Evolutionary conservation across 2,329 filamentous ascomycete species (phyloP).

Genomic region (Pseudogymnoascus sp.): DNA sequence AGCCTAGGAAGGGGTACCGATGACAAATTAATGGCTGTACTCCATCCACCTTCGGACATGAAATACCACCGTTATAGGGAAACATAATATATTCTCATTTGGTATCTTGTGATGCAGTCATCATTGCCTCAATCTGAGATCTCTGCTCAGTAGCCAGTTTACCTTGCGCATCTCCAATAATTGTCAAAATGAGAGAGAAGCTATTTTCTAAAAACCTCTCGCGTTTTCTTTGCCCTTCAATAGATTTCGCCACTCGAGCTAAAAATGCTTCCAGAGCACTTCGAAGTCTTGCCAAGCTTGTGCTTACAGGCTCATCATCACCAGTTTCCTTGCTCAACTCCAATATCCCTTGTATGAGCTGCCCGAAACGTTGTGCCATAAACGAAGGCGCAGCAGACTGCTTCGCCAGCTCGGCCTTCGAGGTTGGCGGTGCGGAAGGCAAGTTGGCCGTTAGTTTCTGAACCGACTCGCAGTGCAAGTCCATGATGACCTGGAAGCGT

Average conservation of each 20-base stretch:
- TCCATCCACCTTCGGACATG: neutral
- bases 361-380: slow-evolving; percentile 89
- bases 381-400: slow-evolving; percentile 80
- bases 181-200: slow-evolving; percentile 88
- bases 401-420: slow-evolving; percentile 46
- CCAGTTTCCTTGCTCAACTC: slow-evolving; percentile 80
- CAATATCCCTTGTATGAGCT: slow-evolving; percentile 79
- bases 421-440: slow-evolving; percentile 36
- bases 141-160: slow-evolving; percentile 69
- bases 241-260: slow-evolving; percentile 64
- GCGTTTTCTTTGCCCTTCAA: slow-evolving; percentile 71
- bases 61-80: neutral
- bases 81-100: neutral
- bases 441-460: slow-evolving; percentile 50
- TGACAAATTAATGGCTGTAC: neutral
- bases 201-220: slow-evolving; percentile 93
- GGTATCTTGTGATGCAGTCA: neutral
- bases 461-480: slow-evolving; percentile 82
- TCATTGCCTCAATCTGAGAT: slow-evolving; percentile 4
- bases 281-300: slow-evolving; percentile 68
- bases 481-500: slow-evolving; percentile 88
- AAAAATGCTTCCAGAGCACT: slow-evolving; percentile 79
- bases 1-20: too few relatives aligned
- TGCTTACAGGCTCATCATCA: slow-evolving; percentile 85
- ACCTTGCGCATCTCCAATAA: slow-evolving; percentile 70